Evolutionary conservation across 2,329 filamentous ascomycete species (phyloP).

Genomic region (Paramyrothecium roridum): DNA sequence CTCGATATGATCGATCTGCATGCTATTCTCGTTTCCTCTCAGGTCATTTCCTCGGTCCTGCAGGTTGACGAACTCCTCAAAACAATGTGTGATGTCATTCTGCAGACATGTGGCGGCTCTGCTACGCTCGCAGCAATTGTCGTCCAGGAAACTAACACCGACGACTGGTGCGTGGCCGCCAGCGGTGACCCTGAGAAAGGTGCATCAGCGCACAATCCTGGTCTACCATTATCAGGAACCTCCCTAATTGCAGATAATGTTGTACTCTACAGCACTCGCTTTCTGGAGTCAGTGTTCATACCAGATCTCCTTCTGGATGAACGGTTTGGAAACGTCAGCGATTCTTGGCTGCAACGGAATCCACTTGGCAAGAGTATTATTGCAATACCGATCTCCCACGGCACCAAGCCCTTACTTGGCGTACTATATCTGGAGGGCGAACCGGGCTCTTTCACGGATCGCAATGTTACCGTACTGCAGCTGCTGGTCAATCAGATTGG

Average conservation of each 20-base stretch:
- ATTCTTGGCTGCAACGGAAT: conserved; percentile 65
- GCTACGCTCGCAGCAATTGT: conserved; percentile 72
- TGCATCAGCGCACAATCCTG: conserved; percentile 63
- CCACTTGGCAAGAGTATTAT: conserved; percentile 72
- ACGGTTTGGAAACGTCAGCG: conserved; percentile 71
- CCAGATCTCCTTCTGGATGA: conserved; percentile 73
- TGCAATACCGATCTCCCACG: conserved; percentile 75
- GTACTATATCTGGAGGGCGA: conserved; percentile 74
- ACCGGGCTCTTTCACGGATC: conserved; percentile 73
- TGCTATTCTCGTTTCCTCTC: conserved; percentile 74
- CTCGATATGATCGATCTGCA: conserved; percentile 82
- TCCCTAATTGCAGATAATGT: conserved; percentile 73
- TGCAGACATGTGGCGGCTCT: conserved; percentile 70
- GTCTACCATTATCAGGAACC: conserved; percentile 61
- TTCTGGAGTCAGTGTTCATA: conserved; percentile 72
- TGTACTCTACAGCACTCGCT: conserved; percentile 72
- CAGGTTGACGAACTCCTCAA: conserved; percentile 72
- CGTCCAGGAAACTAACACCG: conserved; percentile 62
- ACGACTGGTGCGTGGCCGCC: conserved; percentile 70
- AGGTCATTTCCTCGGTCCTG: conserved; percentile 75
- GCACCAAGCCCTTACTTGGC: conserved; percentile 66
- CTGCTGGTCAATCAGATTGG: conserved; percentile 77
- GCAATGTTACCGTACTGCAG: conserved; percentile 63
- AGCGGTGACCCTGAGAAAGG: conserved; percentile 69
- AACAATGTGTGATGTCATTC: conserved; percentile 78